Evolutionary conservation across 176 grass and related monocot genomes (phyloP).

Genomic region (Miscanthus lutarioriparius): DNA sequence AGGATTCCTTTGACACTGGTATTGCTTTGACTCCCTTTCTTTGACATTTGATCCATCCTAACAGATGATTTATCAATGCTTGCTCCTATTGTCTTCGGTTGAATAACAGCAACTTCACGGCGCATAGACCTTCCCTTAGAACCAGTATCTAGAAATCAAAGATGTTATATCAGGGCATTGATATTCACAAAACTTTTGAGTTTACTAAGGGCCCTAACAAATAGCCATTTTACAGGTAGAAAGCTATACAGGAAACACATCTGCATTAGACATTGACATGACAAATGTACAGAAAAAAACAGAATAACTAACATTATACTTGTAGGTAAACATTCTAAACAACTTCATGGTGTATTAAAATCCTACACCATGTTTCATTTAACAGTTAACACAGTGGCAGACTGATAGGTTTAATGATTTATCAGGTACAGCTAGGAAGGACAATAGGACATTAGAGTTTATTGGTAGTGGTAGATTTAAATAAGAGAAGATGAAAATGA

Average conservation of each 20-base stretch:
- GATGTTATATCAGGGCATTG: constrained; percentile 14
- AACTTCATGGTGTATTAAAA: neutral
- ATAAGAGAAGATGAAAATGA: neutral
- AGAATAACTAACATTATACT: neutral
- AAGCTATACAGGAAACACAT: too few species aligned
- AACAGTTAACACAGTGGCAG: neutral
- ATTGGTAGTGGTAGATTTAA: neutral
- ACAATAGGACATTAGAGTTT: neutral
- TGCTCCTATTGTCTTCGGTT: constrained; percentile 29
- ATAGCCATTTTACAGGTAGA: neutral
- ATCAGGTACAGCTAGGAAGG: neutral
- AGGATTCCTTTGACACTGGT: constrained; percentile 38
- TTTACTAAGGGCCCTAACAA: neutral
- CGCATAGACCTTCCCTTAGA: constrained; percentile 47
- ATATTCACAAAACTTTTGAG: constrained; percentile 8
- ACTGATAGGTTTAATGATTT: neutral
- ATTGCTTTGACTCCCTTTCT: constrained; percentile 33
- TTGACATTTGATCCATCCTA: constrained; percentile 33
- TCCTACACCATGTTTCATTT: neutral
- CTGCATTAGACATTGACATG: neutral
- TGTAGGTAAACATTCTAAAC: neutral
- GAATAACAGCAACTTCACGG: constrained; percentile 36
- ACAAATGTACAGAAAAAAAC: neutral
- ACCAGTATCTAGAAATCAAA: constrained; percentile 51
- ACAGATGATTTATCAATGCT: constrained; percentile 38